Evolutionary conservation across 2,329 filamentous ascomycete genomes (phyloP).

Genomic region (Neonectria faginata): DNA sequence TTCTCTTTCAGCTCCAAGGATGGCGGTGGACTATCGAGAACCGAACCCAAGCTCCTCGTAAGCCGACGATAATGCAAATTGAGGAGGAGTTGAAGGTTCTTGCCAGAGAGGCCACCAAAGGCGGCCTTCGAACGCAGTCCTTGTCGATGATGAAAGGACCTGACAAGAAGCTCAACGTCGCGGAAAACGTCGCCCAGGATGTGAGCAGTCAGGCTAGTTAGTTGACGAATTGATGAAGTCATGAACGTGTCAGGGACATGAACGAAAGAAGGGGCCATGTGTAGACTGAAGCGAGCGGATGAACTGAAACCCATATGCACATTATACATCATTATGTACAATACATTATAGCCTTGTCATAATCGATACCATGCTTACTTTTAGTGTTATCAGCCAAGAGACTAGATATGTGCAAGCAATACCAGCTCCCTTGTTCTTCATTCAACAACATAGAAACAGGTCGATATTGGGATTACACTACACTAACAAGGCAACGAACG

Average conservation of each 20-base stretch:
- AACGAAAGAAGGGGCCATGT: background rate
- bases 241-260: background rate
- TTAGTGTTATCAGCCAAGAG: background rate
- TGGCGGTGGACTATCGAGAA: slow-evolving; percentile 40
- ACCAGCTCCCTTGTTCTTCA: background rate
- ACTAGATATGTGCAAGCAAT: background rate
- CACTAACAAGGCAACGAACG: background rate
- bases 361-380: background rate
- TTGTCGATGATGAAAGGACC: background rate
- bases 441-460: background rate
- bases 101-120: background rate
- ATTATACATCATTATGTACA: background rate
- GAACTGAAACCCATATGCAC: background rate
- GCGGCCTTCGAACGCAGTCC: too few species aligned
- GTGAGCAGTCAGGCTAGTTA: background rate
- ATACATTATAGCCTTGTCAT: background rate
- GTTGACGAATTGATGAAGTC: background rate
- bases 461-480: background rate
- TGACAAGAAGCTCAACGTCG: background rate
- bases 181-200: background rate
- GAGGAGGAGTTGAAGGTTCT: slow-evolving; percentile 3
- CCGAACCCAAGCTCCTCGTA: background rate
- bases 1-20: slow-evolving; percentile 32
- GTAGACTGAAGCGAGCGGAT: background rate
- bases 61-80: background rate